Base-by-base conservation (phyloP, 192 early-diverging fungal genomes). In the Backusella liffmaniae region DNA sequence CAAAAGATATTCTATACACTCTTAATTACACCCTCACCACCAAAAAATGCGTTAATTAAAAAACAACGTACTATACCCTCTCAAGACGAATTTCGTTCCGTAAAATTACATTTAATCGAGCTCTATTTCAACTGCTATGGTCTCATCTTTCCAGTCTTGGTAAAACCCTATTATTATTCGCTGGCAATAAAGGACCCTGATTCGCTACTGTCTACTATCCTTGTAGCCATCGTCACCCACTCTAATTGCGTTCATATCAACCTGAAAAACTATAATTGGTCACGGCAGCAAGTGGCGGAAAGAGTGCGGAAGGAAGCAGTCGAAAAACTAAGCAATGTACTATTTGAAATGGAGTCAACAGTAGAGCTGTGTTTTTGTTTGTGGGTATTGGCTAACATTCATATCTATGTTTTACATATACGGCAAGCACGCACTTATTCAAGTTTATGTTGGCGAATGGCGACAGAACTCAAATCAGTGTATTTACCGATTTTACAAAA, bases 371-470 rank as follows among this genome's bases (percentile, higher is more conserved):
- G 49, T 32, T 44, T 42, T 36, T 30, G 66, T 5, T 39, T 76
- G 23, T 36, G 35, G 42, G 30, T 49, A 18, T 34, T 76, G 26
- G 66, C 66, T 23, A 49, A 46, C 36, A 37, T 49, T 8, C 46
- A 49, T 9, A 32, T 76, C n/a, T 53, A 42, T 4, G 32, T 34
- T 8, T 9, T 53, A 26, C 65, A 79, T 42, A 73, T 37, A 44
- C 67, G 56, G n/a, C 37, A 75, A 66, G 73, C 73, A 41, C 51
- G 68, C 16, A 23, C 67, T 4, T 70, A 75, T 36, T 71, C 69
- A 15, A 41, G 32, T n/a, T 29, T 30, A 10, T 39, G 73, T 5
- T 79, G 78, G 78, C 78, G 69, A 3, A 72, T 74, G 72, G 78
- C 70, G 13, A 49, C 67, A 2, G 34, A 69, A 6, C 73, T 79